Base-by-base conservation (phyloP, 73 alveolate genomes). In the Durusdinium trenchii region DNA sequence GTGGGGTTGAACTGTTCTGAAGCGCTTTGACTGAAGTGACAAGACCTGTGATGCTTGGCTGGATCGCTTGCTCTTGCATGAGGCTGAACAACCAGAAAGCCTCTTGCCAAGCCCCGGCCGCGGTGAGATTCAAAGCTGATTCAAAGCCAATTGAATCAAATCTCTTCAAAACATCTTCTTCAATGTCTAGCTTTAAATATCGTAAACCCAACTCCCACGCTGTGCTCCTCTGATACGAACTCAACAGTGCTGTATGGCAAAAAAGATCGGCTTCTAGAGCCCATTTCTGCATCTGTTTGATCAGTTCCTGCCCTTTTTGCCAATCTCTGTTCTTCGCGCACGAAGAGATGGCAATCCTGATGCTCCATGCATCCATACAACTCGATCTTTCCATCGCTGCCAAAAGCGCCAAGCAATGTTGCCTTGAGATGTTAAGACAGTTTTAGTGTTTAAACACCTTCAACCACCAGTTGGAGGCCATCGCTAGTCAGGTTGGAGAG, bases 281-380 rank as follows among this genome's bases (percentile, higher is more conserved):
- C 95, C 42, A 42, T 10, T 32, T 28, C 35, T 46, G 96, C 96
- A 89, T 89, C 40, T 40, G 35, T 16, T 32, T 10, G 43, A 91
- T 36, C 52, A 91, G 78, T n/a, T 51, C 38, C 36, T 69, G 78
- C 36, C 67, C 52, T 3, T 89, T 48, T 3, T n/a, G 50, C 98
- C 98, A 91, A 52, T 91, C 98, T 35, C 98, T 89, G 23, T 78
- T 89, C 45, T 91, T 91, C 32, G 98, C 87, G 18, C 87, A 71
- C 26, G 98, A 87, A 12, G 98, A 32, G 47, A 91, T 67, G 4
- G 57, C 67, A 3, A 78, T 48, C 43, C 90, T 78, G 75, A 91
- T 6, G 38, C 78, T 69, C 16, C 98, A 73, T 51, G 50, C 46
- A 40, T 91, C 98, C 32, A 26, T 20, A 14, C 30, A 42, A 23